Base-by-base conservation (phyloP, 352 stramenopile genomes). In the Globisporangium camurandrum region DNA sequence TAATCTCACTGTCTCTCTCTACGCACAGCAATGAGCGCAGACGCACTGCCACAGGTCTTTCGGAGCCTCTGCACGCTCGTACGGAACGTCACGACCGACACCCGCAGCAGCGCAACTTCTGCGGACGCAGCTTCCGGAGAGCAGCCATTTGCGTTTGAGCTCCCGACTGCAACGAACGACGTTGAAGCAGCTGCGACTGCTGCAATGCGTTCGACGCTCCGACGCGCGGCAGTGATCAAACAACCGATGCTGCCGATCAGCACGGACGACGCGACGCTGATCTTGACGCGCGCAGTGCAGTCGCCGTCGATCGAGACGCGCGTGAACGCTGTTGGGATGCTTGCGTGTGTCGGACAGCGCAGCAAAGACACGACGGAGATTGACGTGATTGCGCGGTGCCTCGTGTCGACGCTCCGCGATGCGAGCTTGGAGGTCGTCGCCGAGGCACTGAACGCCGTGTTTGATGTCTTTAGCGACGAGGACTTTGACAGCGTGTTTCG, bases 401-500 rank as follows among this genome's bases (percentile, higher is more conserved):
- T 94, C 24, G 51, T 70, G 39, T 60, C 67, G 40, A 69, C 65
- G 24, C 62, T 95, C 22, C 62, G 71, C 34, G 84, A 95, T 56
- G 54, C 66, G 42, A 86, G 71, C 43, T 61, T 95, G 16, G 78
- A 91, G 56, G 84, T 95, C 16, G 81, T 92, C 17, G 72, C 77
- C n/a, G 79, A 91, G 56, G 81, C 81, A 4, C 62, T 95, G 23
- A 92, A 95, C 59, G 81, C 84, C 45, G 57, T 95, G 16, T 95
- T 95, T 46, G 84, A 95, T 42, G 73, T 95, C 17, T 95, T 92
- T 53, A 62, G 75, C 27, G 77, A 88, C 46, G 81, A 95, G 47
- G 62, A 86, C 39, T 89, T 87, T 39, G 79, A 95, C 59, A 64
- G 63, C 46, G 71, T 67, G 6, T 95, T 95, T 61, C 72, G 71